Base-by-base conservation (phyloP, 495 filamentous ascomycete species). In the Staphylotrichum longicolle region DNA sequence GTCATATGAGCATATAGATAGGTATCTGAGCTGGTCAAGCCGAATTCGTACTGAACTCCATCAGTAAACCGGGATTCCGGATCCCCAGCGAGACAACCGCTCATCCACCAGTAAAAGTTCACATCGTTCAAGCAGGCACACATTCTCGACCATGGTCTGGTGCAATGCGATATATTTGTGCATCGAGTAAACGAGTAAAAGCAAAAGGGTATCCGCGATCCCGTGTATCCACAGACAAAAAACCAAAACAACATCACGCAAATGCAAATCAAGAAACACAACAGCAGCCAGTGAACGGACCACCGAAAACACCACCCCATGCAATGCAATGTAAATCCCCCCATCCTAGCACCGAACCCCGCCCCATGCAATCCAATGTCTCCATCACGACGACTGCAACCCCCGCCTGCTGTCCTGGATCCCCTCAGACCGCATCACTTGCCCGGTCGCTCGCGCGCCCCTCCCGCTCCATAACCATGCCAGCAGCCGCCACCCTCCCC, bases 401-500 rank as follows among this genome's bases (percentile, higher is more conserved):
- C 20, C 20, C 20, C 20, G 20, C 20, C 20, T 27, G 1, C 20
- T 27, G 20, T 27, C 20, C 20, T 27, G 20, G 20, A 41, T 10
- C 51, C 12, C 33, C 3, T 32, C 30, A 15, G 5, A 10, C 37
- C 27, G 3, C 27, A 32, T 32, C 9, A 51, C 51, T 20, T 33
- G 45, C n/a, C 53, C 46, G 9, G 15, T n/a, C 42, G 15, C n/a
- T 30, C 10, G 12, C 4, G 14, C 8, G 12, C 11, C 48, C 30
- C 14, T n/a, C 46, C 40, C 12, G 12, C 47, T 2, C 46, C 46
- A 1, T 42, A 37, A 9, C 34, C 54, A 35, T 46, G 4, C 20
- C 46, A 32, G 60, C 27, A 41, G 60, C 46, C 12, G 27, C 52
- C 30, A 65, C 80, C 81, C 66, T 91, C 86, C 8, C 80, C 88